Evolutionary conservation across 495 filamentous ascomycete genomes (phyloP).

Genomic region (Paragyromitra xinjiangensis): DNA sequence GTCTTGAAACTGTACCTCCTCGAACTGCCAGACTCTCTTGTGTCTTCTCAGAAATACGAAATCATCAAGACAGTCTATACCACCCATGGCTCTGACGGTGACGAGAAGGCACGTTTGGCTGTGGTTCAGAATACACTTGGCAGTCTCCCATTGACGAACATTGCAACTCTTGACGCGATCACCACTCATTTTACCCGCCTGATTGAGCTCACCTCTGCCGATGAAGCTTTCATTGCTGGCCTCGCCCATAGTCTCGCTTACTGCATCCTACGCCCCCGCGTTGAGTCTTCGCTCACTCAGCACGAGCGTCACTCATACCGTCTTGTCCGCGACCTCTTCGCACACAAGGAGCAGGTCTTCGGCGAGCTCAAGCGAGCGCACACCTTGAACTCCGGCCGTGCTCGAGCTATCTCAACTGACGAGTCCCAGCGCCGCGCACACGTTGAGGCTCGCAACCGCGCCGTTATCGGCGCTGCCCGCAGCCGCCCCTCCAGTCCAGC

Average conservation of each 20-base stretch:
- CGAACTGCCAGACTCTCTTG: conserved; percentile 94
- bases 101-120: conserved; percentile 77
- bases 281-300: conserved; percentile 88
- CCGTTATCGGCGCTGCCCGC: conserved; percentile 74
- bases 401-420: conserved; percentile 91
- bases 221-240: conserved; percentile 80
- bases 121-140: conserved; percentile 95
- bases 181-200: conserved; percentile 98
- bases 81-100: conserved; percentile 75
- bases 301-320: conserved; percentile 93
- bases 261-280: conserved; percentile 85
- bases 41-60: conserved; percentile 98
- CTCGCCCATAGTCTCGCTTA: conserved; percentile 83
- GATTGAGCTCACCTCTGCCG: conserved; percentile 95
- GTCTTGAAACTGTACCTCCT: conserved; percentile 94
- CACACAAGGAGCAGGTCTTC: conserved; percentile 93
- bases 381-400: conserved; percentile 72
- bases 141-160: conserved; percentile 94
- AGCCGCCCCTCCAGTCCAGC: conserved; percentile 80
- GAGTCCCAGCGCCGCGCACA: conserved; percentile 93
- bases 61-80: conserved; percentile 97
- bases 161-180: conserved; percentile 96
- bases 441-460: conserved; percentile 89
- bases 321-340: conserved; percentile 89
- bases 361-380: conserved; percentile 93